These are phyloP conservation scores for Mycena amicta DNA, from an alignment of 768 basidiomycete genomes.

Conservation along the genomic window DNA sequence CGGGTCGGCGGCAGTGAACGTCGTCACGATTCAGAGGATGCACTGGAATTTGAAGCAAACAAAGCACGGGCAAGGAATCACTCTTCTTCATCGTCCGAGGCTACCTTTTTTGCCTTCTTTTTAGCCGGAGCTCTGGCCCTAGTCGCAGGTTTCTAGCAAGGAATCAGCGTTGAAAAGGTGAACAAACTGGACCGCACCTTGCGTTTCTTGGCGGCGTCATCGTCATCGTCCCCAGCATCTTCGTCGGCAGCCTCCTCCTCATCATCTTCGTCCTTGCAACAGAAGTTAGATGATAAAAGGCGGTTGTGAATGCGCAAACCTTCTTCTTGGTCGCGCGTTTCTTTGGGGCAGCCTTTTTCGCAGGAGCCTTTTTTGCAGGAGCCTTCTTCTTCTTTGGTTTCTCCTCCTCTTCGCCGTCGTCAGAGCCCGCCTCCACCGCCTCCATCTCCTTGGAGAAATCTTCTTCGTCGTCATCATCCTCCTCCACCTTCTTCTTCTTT, in stretches of 20 bases:
- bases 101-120: conserved; percentile 45
- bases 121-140: conserved; percentile 48
- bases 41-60: too few relatives aligned
- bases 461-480: conserved; percentile 22
- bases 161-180: too few relatives aligned
- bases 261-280: conserved; percentile 33
- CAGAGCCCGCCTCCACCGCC: conserved; percentile 31
- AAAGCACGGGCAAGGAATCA: too few relatives aligned
- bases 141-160: conserved; percentile 41
- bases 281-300: not conserved
- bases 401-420: conserved; percentile 38
- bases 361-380: conserved; percentile 30
- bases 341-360: conserved; percentile 36
- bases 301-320: conserved; percentile 1
- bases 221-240: conserved; percentile 51
- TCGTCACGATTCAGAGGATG: too few relatives aligned
- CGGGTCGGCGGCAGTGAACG: too few relatives aligned
- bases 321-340: conserved; percentile 32
- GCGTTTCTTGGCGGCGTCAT: conserved; percentile 62
- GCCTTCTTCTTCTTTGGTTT: conserved; percentile 52
- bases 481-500: conserved; percentile 36
- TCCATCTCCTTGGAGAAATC: conserved; percentile 28
- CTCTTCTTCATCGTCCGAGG: conserved; percentile 47
- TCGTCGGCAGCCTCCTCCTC: conserved; percentile 50
- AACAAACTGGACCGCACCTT: conserved; percentile 47